A percentile compares a stretch with the other conserved stretches of the same genome.
phyloP scores from a whole-genome alignment of 2,329 filamentous ascomycete species.

The Trichoderma simmonsii region DNA sequence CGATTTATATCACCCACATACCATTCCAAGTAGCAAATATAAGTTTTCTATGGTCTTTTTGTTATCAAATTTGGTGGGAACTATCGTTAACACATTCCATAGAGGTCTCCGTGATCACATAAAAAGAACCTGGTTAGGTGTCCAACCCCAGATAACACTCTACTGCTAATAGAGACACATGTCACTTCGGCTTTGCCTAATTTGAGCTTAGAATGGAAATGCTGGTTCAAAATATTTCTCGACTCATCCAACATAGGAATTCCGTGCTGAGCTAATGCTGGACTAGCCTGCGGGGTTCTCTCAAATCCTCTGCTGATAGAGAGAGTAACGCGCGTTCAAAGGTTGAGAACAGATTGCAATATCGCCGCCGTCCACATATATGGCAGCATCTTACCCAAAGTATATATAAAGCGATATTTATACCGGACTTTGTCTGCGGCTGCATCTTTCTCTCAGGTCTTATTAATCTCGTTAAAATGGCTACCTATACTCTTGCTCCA shows the following conservation, averaged over 20 bases:
- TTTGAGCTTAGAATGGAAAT: neutral
- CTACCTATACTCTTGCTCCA: neutral
- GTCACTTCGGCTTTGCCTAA: neutral
- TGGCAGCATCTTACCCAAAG: neutral
- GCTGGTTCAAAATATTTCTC: neutral
- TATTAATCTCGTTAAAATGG: neutral
- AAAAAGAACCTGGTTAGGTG: neutral
- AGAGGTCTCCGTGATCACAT: neutral
- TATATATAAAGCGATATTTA: neutral
- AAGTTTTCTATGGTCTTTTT: neutral
- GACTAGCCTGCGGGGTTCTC: constrained; percentile 2
- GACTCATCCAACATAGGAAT: neutral
- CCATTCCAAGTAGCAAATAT: neutral
- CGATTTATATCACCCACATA: neutral
- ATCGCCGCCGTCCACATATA: neutral
- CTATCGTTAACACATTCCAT: neutral
- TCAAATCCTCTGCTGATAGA: neutral
- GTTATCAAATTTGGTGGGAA: neutral
- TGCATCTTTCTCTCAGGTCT: neutral
- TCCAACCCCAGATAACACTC: neutral
- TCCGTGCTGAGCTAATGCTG: neutral
- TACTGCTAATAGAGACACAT: neutral
- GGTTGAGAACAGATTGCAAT: neutral
- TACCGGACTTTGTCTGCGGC: neutral
- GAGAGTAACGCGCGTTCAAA: neutral